Percentiles rank a stretch among this genome's conserved stretches.
These are phyloP conservation scores for Talaromyces sp. DNA, from an alignment of 2,329 filamentous ascomycete genomes.

Conservation along the genomic window DNA sequence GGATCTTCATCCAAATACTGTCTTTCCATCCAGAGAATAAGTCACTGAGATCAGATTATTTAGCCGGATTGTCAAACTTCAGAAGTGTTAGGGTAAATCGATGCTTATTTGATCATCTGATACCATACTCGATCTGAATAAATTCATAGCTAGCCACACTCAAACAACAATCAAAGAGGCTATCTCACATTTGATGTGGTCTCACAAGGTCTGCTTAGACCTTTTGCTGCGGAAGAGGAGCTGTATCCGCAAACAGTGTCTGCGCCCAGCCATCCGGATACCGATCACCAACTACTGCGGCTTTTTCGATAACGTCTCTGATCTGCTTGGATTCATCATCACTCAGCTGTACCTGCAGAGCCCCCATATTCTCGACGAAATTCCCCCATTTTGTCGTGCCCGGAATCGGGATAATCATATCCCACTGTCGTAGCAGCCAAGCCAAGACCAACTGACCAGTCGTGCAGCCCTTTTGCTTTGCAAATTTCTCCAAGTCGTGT, in stretches of 20 bases:
- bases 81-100: no score
- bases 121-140: no score
- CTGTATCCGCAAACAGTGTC: constrained; percentile 2
- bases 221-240: not conserved
- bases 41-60: no score
- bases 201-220: no score
- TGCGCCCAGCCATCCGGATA: not conserved
- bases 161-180: no score
- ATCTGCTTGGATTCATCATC: not conserved
- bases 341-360: not conserved
- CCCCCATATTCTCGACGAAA: not conserved
- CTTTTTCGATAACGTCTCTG: not conserved
- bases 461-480: not conserved
- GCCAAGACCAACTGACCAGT: not conserved
- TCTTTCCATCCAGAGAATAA: no score
- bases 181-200: no score
- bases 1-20: no score
- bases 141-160: no score
- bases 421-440: not conserved
- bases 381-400: constrained; percentile 1
- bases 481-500: constrained; percentile 30
- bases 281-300: not conserved
- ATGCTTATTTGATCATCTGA: no score
- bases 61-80: no score
- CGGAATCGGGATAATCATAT: not conserved